Evolutionary conservation across 139 green algal species (phyloP).

Genomic region (Raphidocelis subcapitata): DNA sequence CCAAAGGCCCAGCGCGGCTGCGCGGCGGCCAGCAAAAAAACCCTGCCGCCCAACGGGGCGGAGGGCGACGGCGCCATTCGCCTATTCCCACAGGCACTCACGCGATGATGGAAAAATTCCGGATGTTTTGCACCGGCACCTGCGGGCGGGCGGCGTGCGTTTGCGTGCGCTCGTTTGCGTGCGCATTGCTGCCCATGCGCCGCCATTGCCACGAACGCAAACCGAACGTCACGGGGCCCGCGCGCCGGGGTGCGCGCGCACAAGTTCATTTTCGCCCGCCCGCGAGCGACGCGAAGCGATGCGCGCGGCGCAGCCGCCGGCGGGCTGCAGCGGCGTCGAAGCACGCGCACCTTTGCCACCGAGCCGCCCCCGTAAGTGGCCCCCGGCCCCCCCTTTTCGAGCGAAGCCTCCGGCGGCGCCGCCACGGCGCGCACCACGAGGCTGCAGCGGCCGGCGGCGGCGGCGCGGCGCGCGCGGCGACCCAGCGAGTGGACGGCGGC

Average conservation of each 20-base stretch:
- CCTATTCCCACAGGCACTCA: too few relatives aligned
- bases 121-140: slow-evolving; percentile 47
- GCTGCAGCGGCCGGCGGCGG: background rate
- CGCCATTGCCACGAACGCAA: background rate
- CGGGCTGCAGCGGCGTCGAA: too few relatives aligned
- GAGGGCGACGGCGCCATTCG: too few relatives aligned
- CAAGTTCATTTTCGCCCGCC: too few relatives aligned
- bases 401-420: slow-evolving; percentile 7
- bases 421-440: slow-evolving; percentile 6
- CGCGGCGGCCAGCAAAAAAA: too few relatives aligned
- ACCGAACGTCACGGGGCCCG: background rate
- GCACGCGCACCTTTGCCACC: slow-evolving; percentile 24
- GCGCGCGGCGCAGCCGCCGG: too few relatives aligned
- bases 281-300: too few relatives aligned
- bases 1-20: too few relatives aligned
- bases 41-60: too few relatives aligned
- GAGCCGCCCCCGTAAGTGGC: slow-evolving; percentile 23
- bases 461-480: too few relatives aligned
- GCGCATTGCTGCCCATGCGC: background rate
- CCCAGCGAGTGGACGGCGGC: too few relatives aligned
- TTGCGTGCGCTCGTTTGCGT: background rate
- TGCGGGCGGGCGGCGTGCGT: background rate
- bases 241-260: background rate
- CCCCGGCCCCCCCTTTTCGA: slow-evolving; percentile 30
- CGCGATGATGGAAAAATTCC: slow-evolving; percentile 88